phyloP scores from a whole-genome alignment of 768 basidiomycete genomes.

The Kwoniella mangroviensis region DNA sequence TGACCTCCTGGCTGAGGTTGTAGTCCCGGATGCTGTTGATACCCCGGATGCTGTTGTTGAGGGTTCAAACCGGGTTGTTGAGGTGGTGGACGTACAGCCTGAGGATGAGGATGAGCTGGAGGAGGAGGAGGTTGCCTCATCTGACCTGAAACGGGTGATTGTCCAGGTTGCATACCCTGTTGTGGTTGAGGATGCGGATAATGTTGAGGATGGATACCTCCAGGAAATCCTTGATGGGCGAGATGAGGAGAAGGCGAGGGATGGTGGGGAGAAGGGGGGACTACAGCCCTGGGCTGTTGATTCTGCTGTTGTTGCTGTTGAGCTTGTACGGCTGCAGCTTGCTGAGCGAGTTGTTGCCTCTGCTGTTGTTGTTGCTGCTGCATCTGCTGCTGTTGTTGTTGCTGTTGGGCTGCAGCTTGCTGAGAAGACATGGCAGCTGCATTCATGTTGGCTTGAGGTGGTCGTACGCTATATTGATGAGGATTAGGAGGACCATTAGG shows the following conservation, averaged over 20 bases:
- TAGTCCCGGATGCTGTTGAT: slow-evolving; percentile 22
- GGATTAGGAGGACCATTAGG: slow-evolving; percentile 24
- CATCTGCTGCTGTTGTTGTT: slow-evolving; percentile 20
- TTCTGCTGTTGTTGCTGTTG: slow-evolving; percentile 33
- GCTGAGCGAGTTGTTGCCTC: slow-evolving; percentile 27
- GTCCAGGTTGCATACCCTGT: slow-evolving; percentile 23
- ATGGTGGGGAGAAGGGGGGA: slow-evolving; percentile 48
- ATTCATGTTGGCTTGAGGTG: slow-evolving; percentile 27
- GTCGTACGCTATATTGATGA: slow-evolving; percentile 30
- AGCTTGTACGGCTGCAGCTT: slow-evolving; percentile 17
- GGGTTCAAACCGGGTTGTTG: slow-evolving; percentile 19
- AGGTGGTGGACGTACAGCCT: slow-evolving; percentile 19
- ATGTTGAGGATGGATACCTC: slow-evolving; percentile 41
- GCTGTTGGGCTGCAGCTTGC: slow-evolving; percentile 26
- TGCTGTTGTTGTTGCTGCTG: slow-evolving; percentile 22
- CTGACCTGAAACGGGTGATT: slow-evolving; percentile 15
- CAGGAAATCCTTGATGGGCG: slow-evolving; percentile 45
- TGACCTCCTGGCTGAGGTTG: slow-evolving; percentile 12
- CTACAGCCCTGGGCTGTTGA: slow-evolving; percentile 28
- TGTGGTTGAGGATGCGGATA: slow-evolving; percentile 42
- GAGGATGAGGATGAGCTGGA: slow-evolving; percentile 16
- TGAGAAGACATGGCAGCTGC: slow-evolving; percentile 30
- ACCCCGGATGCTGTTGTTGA: slow-evolving; percentile 21
- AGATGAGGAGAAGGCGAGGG: slow-evolving; percentile 50
- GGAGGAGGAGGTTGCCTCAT: slow-evolving; percentile 21